phyloP scores from a whole-genome alignment of 352 stramenopile species.

The Pythium rishiriense region DNA sequence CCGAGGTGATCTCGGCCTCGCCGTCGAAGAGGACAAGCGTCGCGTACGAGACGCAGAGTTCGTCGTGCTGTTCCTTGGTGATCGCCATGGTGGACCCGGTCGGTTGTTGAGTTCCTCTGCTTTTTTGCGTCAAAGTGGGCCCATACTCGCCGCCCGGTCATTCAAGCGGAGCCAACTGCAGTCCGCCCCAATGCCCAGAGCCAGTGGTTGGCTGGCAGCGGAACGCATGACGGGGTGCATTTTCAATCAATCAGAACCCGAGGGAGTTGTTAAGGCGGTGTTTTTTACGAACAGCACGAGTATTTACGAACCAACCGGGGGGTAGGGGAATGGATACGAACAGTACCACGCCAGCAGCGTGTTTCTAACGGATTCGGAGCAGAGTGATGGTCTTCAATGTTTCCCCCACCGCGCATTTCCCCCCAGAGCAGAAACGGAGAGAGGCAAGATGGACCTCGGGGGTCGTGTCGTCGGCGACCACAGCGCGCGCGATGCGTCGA shows the following conservation, averaged over 20 bases:
- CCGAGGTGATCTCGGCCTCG: constrained; percentile 80
- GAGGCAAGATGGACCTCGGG: too few relatives aligned
- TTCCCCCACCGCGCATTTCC: too few relatives aligned
- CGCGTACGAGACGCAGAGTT: constrained; percentile 83
- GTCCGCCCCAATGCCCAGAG: not conserved
- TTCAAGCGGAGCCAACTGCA: not conserved
- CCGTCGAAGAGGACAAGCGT: constrained; percentile 85
- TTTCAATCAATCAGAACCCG: not conserved
- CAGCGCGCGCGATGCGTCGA: too few relatives aligned
- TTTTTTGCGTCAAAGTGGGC: constrained; percentile 26
- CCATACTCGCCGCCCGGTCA: not conserved
- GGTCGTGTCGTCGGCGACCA: too few relatives aligned
- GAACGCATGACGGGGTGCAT: not conserved
- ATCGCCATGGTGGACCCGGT: constrained; percentile 56
- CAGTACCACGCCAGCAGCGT: too few relatives aligned
- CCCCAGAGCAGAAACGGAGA: too few relatives aligned
- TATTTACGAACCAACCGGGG: too few relatives aligned
- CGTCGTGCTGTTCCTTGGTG: constrained; percentile 86
- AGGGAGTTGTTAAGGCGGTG: too few relatives aligned
- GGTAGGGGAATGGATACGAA: too few relatives aligned
- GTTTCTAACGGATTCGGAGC: too few relatives aligned
- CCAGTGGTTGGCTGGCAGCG: constrained; percentile 7
- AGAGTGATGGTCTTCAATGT: too few relatives aligned
- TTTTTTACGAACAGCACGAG: constrained; percentile 5
- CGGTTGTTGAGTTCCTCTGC: constrained; percentile 40